These are phyloP conservation scores for Hortaea werneckii DNA, from an alignment of 2,329 filamentous ascomycete genomes.

Conservation along the genomic window DNA sequence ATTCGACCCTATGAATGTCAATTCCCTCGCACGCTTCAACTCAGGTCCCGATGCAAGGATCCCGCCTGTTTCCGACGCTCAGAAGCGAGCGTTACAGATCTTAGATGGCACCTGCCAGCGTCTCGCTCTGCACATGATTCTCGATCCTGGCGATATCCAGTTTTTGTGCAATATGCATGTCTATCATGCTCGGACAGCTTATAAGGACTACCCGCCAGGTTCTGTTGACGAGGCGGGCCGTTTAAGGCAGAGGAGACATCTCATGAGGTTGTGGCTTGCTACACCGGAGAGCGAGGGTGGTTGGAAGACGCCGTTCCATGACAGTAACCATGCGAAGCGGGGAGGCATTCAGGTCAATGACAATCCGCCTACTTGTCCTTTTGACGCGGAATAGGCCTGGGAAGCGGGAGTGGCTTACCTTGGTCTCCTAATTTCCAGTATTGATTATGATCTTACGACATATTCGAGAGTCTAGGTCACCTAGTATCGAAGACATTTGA, in stretches of 20 bases:
- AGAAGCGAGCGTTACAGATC: constrained; percentile 56
- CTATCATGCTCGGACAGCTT: constrained; percentile 71
- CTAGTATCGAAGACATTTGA: too few species aligned
- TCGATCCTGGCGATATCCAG: constrained; percentile 81
- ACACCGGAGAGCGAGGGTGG: constrained; percentile 75
- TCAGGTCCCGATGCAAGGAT: constrained; percentile 61
- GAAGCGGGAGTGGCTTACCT: too few species aligned
- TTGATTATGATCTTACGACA: too few species aligned
- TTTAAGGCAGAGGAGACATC: constrained; percentile 58
- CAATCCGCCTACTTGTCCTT: constrained; percentile 34
- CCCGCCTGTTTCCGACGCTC: constrained; percentile 58
- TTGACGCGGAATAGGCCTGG: constrained; percentile 9
- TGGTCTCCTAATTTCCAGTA: not conserved
- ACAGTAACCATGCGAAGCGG: constrained; percentile 73
- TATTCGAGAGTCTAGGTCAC: too few species aligned
- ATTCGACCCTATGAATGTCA: constrained; percentile 84
- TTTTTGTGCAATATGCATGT: constrained; percentile 74
- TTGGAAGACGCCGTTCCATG: constrained; percentile 74
- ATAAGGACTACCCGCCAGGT: constrained; percentile 62
- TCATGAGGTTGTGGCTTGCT: constrained; percentile 77
- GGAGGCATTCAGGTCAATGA: constrained; percentile 84
- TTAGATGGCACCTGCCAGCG: constrained; percentile 67
- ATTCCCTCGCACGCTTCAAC: constrained; percentile 61
- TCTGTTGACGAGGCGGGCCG: too few species aligned
- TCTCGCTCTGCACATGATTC: constrained; percentile 70